These are phyloP conservation scores for Tylopilus cervinicoccineus DNA, from an alignment of 768 basidiomycete species.

Conservation along the genomic window DNA sequence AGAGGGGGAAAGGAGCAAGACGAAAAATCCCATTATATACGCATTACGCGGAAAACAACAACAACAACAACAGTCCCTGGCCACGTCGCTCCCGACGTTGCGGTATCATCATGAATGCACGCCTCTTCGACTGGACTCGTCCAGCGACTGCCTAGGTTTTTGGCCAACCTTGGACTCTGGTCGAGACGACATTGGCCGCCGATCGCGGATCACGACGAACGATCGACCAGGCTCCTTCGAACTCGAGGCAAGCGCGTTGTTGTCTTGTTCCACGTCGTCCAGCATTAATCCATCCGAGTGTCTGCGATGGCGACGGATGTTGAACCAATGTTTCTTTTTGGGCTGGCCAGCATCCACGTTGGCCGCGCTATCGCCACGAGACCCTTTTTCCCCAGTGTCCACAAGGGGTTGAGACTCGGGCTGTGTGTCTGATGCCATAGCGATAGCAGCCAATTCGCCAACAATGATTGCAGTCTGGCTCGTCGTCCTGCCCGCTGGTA, in stretches of 20 bases:
- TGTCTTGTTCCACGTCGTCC: conserved; percentile 22
- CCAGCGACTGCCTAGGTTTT: conserved; percentile 27
- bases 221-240: conserved; percentile 44
- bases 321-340: conserved; percentile 71
- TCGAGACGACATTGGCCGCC: conserved; percentile 35
- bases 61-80: conserved; percentile 10
- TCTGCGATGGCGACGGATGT: conserved; percentile 53
- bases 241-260: conserved; percentile 28
- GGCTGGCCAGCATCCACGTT: conserved; percentile 44
- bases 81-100: not conserved
- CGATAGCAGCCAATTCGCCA: conserved; percentile 38
- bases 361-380: conserved; percentile 16
- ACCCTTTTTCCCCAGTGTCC: conserved; percentile 16
- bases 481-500: conserved; percentile 67
- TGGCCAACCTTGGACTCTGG: conserved; percentile 21
- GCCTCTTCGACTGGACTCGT: conserved; percentile 29
- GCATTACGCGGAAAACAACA: conserved; percentile 11
- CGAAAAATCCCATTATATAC: conserved; percentile 9
- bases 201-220: conserved; percentile 69
- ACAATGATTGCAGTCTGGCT: conserved; percentile 88
- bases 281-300: conserved; percentile 52
- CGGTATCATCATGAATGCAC: conserved; percentile 19
- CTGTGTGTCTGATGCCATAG: conserved; percentile 12
- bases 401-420: conserved; percentile 21
- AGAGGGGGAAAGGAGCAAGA: conserved; percentile 1